Evolutionary conservation across 768 basidiomycete species (phyloP), one percentile per base, ranked within the genome.

Genomic region (Mycena leptocephala): DNA sequence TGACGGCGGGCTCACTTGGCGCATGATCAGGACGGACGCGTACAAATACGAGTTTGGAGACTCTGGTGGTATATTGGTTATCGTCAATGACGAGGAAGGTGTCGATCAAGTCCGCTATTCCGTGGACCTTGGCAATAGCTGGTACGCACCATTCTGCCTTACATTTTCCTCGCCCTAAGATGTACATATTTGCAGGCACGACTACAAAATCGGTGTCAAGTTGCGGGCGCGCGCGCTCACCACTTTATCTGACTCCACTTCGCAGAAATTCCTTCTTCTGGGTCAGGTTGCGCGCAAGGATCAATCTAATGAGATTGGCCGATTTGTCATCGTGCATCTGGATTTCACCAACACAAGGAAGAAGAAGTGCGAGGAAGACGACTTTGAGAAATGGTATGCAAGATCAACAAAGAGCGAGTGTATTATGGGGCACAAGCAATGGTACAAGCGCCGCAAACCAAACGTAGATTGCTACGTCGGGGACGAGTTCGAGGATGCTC

Each of bases 31-130:
- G 53, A 86, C 84, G 66, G 93, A 94, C 28, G 95, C 98, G 0
- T 94, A 96, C 82, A 97, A 97, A 85, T 99, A 99, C 81, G 97
- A 99, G 85, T 97, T 99, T 82, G 98, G 98, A 7, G 98, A 98
- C 80, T 89, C 90, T 80, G 98, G 90, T 0, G 95, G 94, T 79
- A 90, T 99, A 32, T 79, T 95, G 37, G 91, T 99, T 14, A 87
- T 93, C 30, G 91, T 97, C 5, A 93, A 98, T 78, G 97, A 99
- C 79, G 97, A 99, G 80, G 93, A 95, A 43, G 81, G 85, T 28
- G 93, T 93, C 4, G 91, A 94, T 75, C 86, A 85, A 18, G 85
- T 98, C 24, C 87, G 86, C 51, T 99, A 98, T 82, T 96, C 95
- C 9, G 90, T 92, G 33, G 94, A 99, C 82, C 88, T 95, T 30